Evolutionary conservation across 495 filamentous ascomycete species (phyloP), one percentile per base, ranked within the genome.

Genomic region (Cairneyella variabilis): DNA sequence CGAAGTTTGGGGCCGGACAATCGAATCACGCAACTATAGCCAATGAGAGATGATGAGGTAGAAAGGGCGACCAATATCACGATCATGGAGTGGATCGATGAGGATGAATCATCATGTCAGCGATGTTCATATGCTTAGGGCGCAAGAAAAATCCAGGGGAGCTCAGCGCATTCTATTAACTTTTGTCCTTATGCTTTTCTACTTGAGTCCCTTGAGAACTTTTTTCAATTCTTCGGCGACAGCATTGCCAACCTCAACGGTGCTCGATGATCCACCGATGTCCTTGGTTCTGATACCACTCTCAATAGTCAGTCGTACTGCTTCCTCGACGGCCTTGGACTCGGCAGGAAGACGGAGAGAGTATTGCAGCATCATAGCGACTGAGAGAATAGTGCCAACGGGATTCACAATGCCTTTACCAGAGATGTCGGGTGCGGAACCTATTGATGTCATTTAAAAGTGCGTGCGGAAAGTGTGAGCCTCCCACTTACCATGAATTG

Each of bases 361-460:
- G 71, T 96, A 96, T 53, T 84, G 83, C 59, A 96, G 81, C 88
- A 97, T 88, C 85, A 96, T 88, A 54, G 89, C 90, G 20, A 92
- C 83, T 3, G 87, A 91, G 7, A 96, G 80, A 51, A 96, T 88
- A 61, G 89, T 89, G 21, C 89, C 90, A 26, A 88, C 71, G 6
- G 86, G 86, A 66, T 90, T 90, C 63, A 97, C 93, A 56, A 96
- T 86, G 48, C 91, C 90, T 74, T 90, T 78, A 60, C 89, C 90
- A 17, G 84, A 85, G 56, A 95, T 96, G 57, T 88, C 85, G 4
- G 83, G 85, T 9, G 83, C 85, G 42, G 82, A 86, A 34, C 84
- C 77, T 80, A 25, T 34, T 3, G 1, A 28, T 2, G 46, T 58
- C 41, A 14, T 36, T 3, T 39, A 17, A 48, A 18, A 48, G 25